These are phyloP conservation scores for Penicillium herquei DNA, from an alignment of 495 filamentous ascomycete species.

Conservation along the genomic window DNA sequence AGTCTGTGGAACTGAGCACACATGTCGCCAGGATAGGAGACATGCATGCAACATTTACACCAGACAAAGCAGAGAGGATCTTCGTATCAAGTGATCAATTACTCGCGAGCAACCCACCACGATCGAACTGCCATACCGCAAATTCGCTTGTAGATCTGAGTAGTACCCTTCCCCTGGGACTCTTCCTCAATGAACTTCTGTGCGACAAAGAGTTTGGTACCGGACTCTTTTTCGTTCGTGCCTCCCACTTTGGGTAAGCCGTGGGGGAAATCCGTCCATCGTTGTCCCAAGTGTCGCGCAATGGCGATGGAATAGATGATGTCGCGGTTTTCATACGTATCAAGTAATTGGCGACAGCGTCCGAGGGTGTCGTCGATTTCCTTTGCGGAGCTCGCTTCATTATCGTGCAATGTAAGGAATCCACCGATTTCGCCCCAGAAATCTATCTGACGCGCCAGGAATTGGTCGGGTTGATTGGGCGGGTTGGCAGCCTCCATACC, in stretches of 20 bases:
- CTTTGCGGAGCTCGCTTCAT: conserved; percentile 54
- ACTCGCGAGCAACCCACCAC: conserved; percentile 51
- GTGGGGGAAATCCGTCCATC: conserved; percentile 62
- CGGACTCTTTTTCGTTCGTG: conserved; percentile 67
- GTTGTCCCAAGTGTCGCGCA: conserved; percentile 67
- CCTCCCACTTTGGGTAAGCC: conserved; percentile 56
- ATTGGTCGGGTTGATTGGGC: conserved; percentile 45
- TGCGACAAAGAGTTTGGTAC: conserved; percentile 73
- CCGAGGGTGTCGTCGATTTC: conserved; percentile 63
- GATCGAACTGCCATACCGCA: conserved; percentile 66
- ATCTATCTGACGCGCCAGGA: conserved; percentile 61
- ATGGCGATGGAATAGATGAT: conserved; percentile 87
- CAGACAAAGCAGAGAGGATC: not conserved
- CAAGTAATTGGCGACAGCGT: conserved; percentile 64
- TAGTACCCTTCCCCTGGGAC: conserved; percentile 67
- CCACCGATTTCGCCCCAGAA: conserved; percentile 79
- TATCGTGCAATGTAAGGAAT: conserved; percentile 67
- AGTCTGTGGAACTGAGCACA: not conserved
- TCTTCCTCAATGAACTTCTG: conserved; percentile 79
- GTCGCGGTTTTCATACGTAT: conserved; percentile 83
- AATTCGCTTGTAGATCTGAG: conserved; percentile 75
- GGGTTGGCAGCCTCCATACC: conserved; percentile 40
- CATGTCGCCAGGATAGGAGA: not conserved
- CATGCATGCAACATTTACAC: not conserved
- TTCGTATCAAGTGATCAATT: conserved; percentile 2